Evolutionary conservation across 371 early-diverging fungal species (phyloP).

Genomic region (Mortierella sp.): DNA sequence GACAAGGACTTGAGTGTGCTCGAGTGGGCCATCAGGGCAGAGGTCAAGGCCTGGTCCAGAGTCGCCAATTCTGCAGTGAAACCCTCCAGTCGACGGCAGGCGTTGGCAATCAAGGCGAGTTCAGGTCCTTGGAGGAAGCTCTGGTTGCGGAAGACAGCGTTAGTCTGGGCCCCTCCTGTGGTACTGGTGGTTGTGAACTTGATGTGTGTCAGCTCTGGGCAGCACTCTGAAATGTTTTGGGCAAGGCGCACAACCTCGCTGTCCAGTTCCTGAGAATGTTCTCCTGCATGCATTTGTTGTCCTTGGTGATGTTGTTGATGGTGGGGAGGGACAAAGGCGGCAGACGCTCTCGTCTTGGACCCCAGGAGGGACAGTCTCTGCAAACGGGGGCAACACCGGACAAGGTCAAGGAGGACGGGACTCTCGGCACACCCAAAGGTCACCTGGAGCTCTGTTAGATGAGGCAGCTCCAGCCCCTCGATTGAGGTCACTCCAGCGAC

Average conservation of each 20-base stretch:
- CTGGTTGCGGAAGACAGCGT: conserved; percentile 9
- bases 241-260: conserved; percentile 30
- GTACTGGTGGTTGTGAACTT: conserved; percentile 23
- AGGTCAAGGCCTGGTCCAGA: conserved; percentile 28
- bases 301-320: conserved; percentile 18
- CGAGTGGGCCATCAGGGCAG: conserved; percentile 28
- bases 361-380: conserved; percentile 38
- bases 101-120: conserved; percentile 23
- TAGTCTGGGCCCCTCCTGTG: conserved; percentile 7
- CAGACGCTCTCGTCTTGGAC: conserved; percentile 26
- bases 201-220: conserved; percentile 38
- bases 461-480: conserved; percentile 41
- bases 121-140: conserved; percentile 28
- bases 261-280: conserved; percentile 6
- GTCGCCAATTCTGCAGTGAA: conserved; percentile 35
- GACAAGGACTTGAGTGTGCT: conserved; percentile 13
- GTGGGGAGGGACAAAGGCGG: conserved; percentile 4
- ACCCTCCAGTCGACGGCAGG: conserved; percentile 25
- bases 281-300: conserved; percentile 13
- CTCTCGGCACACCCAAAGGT: conserved; percentile 41
- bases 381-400: conserved; percentile 39
- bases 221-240: conserved; percentile 37
- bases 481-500: conserved; percentile 49
- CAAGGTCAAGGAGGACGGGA: conserved; percentile 40
- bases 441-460: conserved; percentile 38